These are phyloP conservation scores for Xanthoconium separans DNA, from an alignment of 1,284 basidiomycete species.

Conservation along the genomic window DNA sequence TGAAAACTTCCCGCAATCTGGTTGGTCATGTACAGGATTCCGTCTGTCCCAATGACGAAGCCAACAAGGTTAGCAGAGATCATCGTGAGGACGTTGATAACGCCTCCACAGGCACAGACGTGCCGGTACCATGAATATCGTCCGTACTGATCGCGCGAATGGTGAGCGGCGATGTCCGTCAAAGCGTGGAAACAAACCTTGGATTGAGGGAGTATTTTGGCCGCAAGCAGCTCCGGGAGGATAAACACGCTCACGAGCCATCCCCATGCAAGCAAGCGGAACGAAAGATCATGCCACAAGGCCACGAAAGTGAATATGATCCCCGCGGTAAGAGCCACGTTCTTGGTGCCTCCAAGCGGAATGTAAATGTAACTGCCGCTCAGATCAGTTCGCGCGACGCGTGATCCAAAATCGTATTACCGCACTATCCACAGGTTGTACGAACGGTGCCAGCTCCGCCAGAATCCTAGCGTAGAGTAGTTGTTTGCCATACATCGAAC, in stretches of 20 bases:
- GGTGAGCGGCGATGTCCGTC: slow-evolving; percentile 3
- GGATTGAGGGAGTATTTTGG: slow-evolving; percentile 56
- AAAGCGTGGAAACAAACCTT: slow-evolving; percentile 52
- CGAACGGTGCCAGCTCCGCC: slow-evolving; percentile 95
- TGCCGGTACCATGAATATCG: slow-evolving; percentile 82
- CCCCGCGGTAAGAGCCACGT: slow-evolving; percentile 65
- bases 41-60: slow-evolving; percentile 90
- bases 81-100: slow-evolving; percentile 88
- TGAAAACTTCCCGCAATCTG: slow-evolving; percentile 65
- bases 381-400: background rate
- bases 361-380: slow-evolving; percentile 86
- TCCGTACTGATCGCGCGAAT: slow-evolving; percentile 55
- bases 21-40: slow-evolving; percentile 67
- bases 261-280: slow-evolving; percentile 91
- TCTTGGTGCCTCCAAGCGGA: slow-evolving; percentile 81
- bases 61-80: slow-evolving; percentile 94
- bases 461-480: slow-evolving; percentile 92
- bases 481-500: slow-evolving; percentile 98
- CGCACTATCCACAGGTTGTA: slow-evolving; percentile 97
- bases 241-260: slow-evolving; percentile 95
- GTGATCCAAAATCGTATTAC: slow-evolving; percentile 38
- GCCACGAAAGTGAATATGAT: slow-evolving; percentile 98
- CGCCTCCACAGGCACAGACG: slow-evolving; percentile 80
- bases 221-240: slow-evolving; percentile 77
- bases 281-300: slow-evolving; percentile 94